Conservation (phyloP, 306 rosid genomes). For the Boehmeria nivea region DNA sequence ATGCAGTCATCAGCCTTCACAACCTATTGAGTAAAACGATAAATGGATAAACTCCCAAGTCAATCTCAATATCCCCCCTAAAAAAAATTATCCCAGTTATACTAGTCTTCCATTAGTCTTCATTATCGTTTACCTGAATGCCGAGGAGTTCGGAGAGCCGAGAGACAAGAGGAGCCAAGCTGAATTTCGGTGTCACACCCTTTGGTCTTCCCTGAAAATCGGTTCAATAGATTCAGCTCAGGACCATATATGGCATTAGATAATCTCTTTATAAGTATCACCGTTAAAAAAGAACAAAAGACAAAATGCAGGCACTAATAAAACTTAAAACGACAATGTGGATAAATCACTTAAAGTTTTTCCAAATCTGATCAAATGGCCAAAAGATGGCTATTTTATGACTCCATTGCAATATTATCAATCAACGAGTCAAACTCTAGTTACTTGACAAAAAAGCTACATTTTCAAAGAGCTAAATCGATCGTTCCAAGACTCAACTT, state of each 20-base stretch:
- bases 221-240: constrained; percentile 14
- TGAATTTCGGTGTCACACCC: constrained; percentile 93
- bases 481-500: too few relatives aligned
- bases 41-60: neutral
- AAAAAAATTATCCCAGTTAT: too few relatives aligned
- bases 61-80: too few relatives aligned
- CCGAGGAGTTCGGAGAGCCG: constrained; percentile 94
- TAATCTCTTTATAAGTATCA: neutral
- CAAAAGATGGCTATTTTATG: neutral
- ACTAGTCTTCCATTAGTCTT: neutral
- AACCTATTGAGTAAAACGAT: constrained; percentile 46
- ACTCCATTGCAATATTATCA: too few relatives aligned
- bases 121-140: constrained; percentile 44
- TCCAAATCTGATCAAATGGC: neutral
- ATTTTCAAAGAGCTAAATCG: too few relatives aligned
- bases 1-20: constrained; percentile 88
- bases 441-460: too few relatives aligned
- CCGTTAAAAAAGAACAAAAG: neutral
- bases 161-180: constrained; percentile 95
- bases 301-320: too few relatives aligned
- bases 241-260: too few relatives aligned
- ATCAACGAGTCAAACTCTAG: neutral
- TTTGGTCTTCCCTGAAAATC: constrained; percentile 92
- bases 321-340: neutral
- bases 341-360: neutral